Percentiles rank a stretch among this genome's conserved stretches.
Conservation (phyloP, 768 basidiomycete genomes). For the Suillus plorans region DNA sequence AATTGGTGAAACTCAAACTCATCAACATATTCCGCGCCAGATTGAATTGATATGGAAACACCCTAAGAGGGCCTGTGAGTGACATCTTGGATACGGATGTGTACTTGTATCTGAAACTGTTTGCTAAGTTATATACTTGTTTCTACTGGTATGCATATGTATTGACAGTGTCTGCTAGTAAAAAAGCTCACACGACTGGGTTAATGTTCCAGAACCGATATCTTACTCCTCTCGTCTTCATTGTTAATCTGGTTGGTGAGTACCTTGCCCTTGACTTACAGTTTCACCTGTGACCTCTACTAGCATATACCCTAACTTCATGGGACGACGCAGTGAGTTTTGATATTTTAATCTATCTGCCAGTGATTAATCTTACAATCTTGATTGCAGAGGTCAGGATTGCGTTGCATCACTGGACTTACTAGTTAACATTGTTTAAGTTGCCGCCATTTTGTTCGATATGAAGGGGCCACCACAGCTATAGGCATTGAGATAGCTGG, state of each 20-base stretch:
- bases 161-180: neutral
- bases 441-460: constrained; percentile 47
- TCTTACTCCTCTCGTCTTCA: constrained; percentile 60
- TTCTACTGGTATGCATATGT: constrained; percentile 29
- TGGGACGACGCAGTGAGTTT: constrained; percentile 11
- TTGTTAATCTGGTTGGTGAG: constrained; percentile 48
- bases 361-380: constrained; percentile 1
- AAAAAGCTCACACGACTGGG: neutral
- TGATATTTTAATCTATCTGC: neutral
- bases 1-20: neutral
- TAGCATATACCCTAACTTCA: constrained; percentile 17
- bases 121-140: constrained; percentile 32
- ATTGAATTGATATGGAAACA: constrained; percentile 34
- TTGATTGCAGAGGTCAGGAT: neutral
- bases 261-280: neutral
- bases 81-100: constrained; percentile 34
- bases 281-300: neutral
- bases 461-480: constrained; percentile 47
- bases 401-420: neutral
- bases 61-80: constrained; percentile 26
- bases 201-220: constrained; percentile 53
- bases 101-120: constrained; percentile 30
- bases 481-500: constrained; percentile 39
- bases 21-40: constrained; percentile 12
- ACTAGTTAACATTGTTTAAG: constrained; percentile 23